A percentile compares a stretch with the other conserved stretches of the same genome.
Evolutionary conservation across 441 rosid species (phyloP).

Genomic region (Croton laevigatus): DNA sequence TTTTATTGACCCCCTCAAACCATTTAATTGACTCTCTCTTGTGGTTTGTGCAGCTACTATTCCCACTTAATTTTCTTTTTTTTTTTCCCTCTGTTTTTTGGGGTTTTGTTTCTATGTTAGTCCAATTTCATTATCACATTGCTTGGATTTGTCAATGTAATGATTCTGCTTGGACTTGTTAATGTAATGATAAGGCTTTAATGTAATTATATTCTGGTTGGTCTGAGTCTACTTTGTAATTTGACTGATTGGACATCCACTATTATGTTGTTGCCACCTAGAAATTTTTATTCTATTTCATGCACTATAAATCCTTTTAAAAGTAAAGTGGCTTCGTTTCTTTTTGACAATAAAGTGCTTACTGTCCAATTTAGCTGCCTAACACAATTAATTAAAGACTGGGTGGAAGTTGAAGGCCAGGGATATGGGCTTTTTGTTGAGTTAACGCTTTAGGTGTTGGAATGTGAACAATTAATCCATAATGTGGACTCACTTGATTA

Average conservation of each 20-base stretch:
- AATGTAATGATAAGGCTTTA: slow-evolving; percentile 5
- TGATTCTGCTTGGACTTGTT: slow-evolving; percentile 16
- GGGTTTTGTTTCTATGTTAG: background rate
- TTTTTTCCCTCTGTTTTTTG: background rate
- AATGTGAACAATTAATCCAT: slow-evolving; percentile 11
- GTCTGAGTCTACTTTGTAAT: slow-evolving; percentile 14
- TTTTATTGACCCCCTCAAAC: background rate
- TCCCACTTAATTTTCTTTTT: background rate
- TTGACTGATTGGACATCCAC: slow-evolving; percentile 30
- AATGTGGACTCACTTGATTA: slow-evolving; percentile 5
- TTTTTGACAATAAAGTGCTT: slow-evolving; percentile 27
- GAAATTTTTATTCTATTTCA: slow-evolving; percentile 6
- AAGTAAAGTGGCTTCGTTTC: slow-evolving; percentile 12
- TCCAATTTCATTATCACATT: slow-evolving; percentile 7
- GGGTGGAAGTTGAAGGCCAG: background rate
- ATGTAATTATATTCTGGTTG: slow-evolving; percentile 10
- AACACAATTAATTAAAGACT: slow-evolving; percentile 8
- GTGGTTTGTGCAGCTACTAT: background rate
- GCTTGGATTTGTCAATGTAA: slow-evolving; percentile 18
- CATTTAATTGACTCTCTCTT: slow-evolving; percentile 16
- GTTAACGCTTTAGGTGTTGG: slow-evolving; percentile 8
- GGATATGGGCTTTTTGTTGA: slow-evolving; percentile 1
- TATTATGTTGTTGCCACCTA: slow-evolving; percentile 14
- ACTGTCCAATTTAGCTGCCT: slow-evolving; percentile 21
- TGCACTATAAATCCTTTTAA: slow-evolving; percentile 10